phyloP scores from a whole-genome alignment of 1,284 basidiomycete species.

The Fistulina hepatica region DNA sequence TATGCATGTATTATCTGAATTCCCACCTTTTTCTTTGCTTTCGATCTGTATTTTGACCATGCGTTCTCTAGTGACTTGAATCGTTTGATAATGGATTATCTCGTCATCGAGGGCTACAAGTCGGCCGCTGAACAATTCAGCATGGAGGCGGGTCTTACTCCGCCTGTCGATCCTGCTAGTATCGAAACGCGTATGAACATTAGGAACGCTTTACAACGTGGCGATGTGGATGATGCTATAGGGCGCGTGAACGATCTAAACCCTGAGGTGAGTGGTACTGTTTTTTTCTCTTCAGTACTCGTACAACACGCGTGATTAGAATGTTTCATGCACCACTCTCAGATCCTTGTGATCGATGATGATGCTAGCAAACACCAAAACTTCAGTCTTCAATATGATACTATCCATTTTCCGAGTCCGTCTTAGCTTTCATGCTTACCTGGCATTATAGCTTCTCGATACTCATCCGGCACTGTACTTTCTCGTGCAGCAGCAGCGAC shows the following conservation, averaged over 20 bases:
- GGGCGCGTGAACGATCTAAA: slow-evolving; percentile 90
- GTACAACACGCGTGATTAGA: slow-evolving; percentile 82
- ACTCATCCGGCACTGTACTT: slow-evolving; percentile 87
- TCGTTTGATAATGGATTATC: slow-evolving; percentile 94
- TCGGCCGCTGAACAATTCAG: slow-evolving; percentile 92
- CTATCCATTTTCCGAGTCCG: slow-evolving; percentile 17
- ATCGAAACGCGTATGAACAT: slow-evolving; percentile 94
- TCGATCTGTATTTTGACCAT: slow-evolving; percentile 25
- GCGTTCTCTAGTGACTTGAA: slow-evolving; percentile 68
- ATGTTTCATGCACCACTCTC: slow-evolving; percentile 98
- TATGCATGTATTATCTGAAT: slow-evolving; percentile 79
- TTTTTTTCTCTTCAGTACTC: slow-evolving; percentile 11
- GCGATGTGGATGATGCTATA: slow-evolving; percentile 92
- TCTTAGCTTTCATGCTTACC: slow-evolving; percentile 13
- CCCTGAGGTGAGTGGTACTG: slow-evolving; percentile 72
- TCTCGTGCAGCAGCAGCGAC: slow-evolving; percentile 85
- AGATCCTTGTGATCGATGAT: slow-evolving; percentile 68
- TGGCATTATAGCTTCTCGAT: slow-evolving; percentile 73
- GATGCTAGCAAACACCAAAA: slow-evolving; percentile 60
- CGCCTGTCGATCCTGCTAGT: slow-evolving; percentile 78
- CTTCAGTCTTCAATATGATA: slow-evolving; percentile 92
- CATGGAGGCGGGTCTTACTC: slow-evolving; percentile 70
- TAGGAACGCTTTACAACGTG: slow-evolving; percentile 85
- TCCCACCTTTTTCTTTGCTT: slow-evolving; percentile 12
- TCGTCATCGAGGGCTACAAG: slow-evolving; percentile 96